Conservation (phyloP, 2,329 filamentous ascomycete species). For the Dryadomyces quercus-mongolicae region DNA sequence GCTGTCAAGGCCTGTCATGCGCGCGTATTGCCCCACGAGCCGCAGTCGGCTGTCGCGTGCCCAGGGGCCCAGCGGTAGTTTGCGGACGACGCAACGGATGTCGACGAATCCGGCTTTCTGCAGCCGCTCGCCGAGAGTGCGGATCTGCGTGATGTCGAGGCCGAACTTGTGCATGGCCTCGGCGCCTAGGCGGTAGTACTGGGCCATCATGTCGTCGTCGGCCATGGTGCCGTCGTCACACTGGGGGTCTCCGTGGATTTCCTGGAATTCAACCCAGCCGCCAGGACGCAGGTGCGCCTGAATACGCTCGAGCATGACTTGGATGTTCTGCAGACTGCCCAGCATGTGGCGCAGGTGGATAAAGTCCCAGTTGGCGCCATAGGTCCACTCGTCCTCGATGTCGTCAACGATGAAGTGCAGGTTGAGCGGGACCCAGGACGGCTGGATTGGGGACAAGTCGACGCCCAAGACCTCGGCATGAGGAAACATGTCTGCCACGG, state of each 20-base stretch:
- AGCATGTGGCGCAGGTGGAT: slow-evolving; percentile 39
- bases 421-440: slow-evolving; percentile 28
- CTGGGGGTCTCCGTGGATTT: slow-evolving; percentile 25
- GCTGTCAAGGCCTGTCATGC: slow-evolving; percentile 4
- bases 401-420: slow-evolving; percentile 29
- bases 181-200: slow-evolving; percentile 14
- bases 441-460: slow-evolving; percentile 27
- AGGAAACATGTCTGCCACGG: slow-evolving; percentile 4
- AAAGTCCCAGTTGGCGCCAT: slow-evolving; percentile 40
- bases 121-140: background rate
- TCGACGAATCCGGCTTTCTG: background rate
- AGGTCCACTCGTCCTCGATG: slow-evolving; percentile 43
- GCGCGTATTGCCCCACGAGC: slow-evolving; percentile 23
- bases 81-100: background rate
- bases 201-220: slow-evolving; percentile 23
- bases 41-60: background rate
- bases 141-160: background rate
- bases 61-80: background rate
- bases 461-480: slow-evolving; percentile 14
- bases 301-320: slow-evolving; percentile 16
- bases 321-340: slow-evolving; percentile 18
- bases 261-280: slow-evolving; percentile 38
- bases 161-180: background rate
- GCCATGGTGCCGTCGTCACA: slow-evolving; percentile 25
- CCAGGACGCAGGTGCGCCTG: slow-evolving; percentile 24